Conservation (phyloP, 345 rosid genomes). For the Eucalyptus polyanthemos region DNA sequence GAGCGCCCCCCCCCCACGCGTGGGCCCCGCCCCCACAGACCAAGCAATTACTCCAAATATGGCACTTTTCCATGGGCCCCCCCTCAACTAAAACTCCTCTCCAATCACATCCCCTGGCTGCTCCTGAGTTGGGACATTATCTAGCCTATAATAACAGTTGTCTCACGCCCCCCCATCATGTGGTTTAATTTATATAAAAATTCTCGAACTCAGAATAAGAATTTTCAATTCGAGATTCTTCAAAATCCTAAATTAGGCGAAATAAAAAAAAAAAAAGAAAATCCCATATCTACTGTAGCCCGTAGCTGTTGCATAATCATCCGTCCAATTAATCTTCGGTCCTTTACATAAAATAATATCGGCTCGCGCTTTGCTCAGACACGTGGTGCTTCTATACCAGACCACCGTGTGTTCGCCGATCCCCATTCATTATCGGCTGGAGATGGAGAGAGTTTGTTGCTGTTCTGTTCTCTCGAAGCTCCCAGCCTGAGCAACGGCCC, state of each 20-base stretch:
- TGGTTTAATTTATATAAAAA: not conserved
- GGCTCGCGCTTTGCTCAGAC: not conserved
- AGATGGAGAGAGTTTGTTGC: not conserved
- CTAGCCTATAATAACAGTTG: not conserved
- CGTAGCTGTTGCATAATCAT: not conserved
- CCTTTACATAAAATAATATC: not conserved
- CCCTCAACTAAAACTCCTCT: not conserved
- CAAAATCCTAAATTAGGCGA: not conserved
- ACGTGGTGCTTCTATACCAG: not conserved
- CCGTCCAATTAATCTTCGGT: not conserved
- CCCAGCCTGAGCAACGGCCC: not conserved
- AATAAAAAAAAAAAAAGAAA: accelerated
- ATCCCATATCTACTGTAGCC: not conserved
- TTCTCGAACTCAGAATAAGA: not conserved
- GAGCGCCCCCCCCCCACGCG: not conserved
- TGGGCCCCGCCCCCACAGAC: not conserved
- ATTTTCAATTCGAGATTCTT: not conserved
- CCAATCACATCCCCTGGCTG: not conserved
- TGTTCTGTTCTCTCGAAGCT: not conserved
- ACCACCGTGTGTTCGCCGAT: not conserved
- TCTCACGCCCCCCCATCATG: not conserved
- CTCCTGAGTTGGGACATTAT: not conserved
- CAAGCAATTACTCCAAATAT: not conserved
- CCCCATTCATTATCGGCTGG: not conserved
- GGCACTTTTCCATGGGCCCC: not conserved